Percentiles rank a stretch among this genome's conserved stretches.
Evolutionary conservation across 129 eudicot species (phyloP).

Genomic region (Calendula officinalis): DNA sequence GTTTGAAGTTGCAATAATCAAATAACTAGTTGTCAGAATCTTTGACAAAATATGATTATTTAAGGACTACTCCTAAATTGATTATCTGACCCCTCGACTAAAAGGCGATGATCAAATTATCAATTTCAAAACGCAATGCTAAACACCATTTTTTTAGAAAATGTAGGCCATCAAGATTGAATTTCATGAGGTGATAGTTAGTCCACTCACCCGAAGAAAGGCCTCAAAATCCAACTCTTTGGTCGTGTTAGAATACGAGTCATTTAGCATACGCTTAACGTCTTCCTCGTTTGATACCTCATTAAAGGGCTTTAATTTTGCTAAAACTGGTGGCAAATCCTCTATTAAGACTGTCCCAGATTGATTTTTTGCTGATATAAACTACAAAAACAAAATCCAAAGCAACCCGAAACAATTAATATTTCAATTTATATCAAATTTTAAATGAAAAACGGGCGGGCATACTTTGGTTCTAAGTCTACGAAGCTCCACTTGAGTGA

Average conservation of each 20-base stretch:
- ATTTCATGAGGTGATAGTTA: conserved; percentile 2
- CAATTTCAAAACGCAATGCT: not conserved
- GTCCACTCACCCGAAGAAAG: conserved; percentile 53
- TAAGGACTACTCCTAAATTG: not conserved
- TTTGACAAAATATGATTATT: not conserved
- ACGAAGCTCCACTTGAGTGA: conserved; percentile 70
- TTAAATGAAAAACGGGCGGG: not conserved
- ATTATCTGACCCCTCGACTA: not conserved
- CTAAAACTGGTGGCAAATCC: conserved; percentile 60
- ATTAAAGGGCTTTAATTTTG: conserved; percentile 49
- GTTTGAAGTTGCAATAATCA: not conserved
- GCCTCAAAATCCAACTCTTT: conserved; percentile 64
- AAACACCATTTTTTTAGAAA: not conserved
- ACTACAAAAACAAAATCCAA: conserved; percentile 40
- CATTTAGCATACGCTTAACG: conserved; percentile 40
- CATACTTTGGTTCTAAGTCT: conserved; percentile 59
- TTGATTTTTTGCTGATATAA: conserved; percentile 47
- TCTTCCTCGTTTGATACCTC: conserved; percentile 42
- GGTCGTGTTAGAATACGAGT: conserved; percentile 40
- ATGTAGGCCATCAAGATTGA: not conserved
- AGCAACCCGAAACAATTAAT: not conserved
- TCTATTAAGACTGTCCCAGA: conserved; percentile 43
- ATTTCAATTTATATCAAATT: not conserved
- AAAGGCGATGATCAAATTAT: not conserved
- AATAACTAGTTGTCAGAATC: not conserved